phyloP scores from a whole-genome alignment of 805 yeast genomes.

The Cyberlindnera nakhonratchasimensis region DNA sequence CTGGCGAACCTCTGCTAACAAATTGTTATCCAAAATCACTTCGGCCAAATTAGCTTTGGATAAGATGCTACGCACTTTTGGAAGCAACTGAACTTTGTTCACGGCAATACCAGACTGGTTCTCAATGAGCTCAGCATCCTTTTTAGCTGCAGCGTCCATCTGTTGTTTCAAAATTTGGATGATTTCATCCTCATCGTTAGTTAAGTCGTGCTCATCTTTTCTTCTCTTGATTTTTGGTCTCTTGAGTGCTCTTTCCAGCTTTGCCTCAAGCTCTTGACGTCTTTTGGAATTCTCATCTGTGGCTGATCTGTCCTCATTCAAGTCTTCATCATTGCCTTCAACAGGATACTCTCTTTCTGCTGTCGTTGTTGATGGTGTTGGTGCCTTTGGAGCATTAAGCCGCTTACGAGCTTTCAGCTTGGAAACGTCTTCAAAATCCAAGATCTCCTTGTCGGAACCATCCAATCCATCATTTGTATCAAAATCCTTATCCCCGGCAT shows the following conservation, averaged over 20 bases:
- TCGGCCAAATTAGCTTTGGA: constrained; percentile 85
- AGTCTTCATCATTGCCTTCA: constrained; percentile 3
- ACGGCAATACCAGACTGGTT: constrained; percentile 48
- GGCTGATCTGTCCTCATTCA: constrained; percentile 27
- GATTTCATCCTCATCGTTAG: constrained; percentile 90
- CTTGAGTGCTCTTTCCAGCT: constrained; percentile 74
- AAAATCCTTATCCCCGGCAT: constrained; percentile 4
- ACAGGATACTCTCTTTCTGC: constrained; percentile 6
- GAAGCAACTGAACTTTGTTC: constrained; percentile 71
- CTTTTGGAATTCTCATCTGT: constrained; percentile 38
- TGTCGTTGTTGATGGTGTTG: neutral
- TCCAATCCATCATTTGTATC: constrained; percentile 5
- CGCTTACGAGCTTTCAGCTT: constrained; percentile 24
- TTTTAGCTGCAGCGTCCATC: constrained; percentile 85
- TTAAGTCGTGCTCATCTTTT: constrained; percentile 89
- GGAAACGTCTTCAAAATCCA: constrained; percentile 30
- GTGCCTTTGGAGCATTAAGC: constrained; percentile 7
- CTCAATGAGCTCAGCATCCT: constrained; percentile 55
- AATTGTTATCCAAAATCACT: constrained; percentile 88
- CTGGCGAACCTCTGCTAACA: constrained; percentile 87
- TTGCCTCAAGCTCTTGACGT: constrained; percentile 77
- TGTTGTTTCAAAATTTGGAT: constrained; percentile 76
- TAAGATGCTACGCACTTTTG: constrained; percentile 71
- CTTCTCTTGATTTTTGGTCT: constrained; percentile 56
- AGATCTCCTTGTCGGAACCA: constrained; percentile 7